Percentiles rank a stretch among this genome's conserved stretches.
These are phyloP conservation scores for Boletus tomentosulus DNA, from an alignment of 768 basidiomycete species.

Conservation along the genomic window DNA sequence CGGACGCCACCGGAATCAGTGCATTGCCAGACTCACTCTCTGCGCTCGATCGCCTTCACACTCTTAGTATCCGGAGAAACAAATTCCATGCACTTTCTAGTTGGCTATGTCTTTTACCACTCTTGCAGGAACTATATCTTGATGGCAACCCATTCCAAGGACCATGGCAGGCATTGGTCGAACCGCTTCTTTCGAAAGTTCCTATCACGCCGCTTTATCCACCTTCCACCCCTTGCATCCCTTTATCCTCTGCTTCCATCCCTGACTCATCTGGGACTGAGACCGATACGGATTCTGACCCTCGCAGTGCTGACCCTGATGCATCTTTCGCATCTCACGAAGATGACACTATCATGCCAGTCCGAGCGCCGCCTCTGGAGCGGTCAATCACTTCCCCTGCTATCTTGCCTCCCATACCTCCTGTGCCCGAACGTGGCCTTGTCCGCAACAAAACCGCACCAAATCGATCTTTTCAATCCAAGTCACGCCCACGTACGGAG, in stretches of 20 bases:
- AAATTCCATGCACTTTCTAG: constrained; percentile 85
- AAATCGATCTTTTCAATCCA: constrained; percentile 47
- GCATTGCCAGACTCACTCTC: constrained; percentile 73
- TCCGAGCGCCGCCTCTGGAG: constrained; percentile 50
- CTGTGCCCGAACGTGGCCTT: constrained; percentile 41
- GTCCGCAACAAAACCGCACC: constrained; percentile 74
- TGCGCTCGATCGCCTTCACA: constrained; percentile 77
- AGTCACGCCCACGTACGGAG: constrained; percentile 36
- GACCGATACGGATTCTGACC: constrained; percentile 52
- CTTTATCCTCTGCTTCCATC: constrained; percentile 45
- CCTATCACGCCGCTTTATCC: constrained; percentile 61
- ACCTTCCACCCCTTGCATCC: constrained; percentile 59
- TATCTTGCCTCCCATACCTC: constrained; percentile 23
- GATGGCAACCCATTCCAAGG: constrained; percentile 96
- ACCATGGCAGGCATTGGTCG: constrained; percentile 86
- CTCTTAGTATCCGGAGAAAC: constrained; percentile 85
- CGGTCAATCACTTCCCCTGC: constrained; percentile 51
- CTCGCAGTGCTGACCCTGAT: constrained; percentile 38
- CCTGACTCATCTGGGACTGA: constrained; percentile 45
- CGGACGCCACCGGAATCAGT: constrained; percentile 83
- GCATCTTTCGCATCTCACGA: constrained; percentile 35
- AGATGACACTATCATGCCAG: constrained; percentile 72
- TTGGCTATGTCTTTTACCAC: constrained; percentile 88
- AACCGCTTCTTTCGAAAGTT: constrained; percentile 68
- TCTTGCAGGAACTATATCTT: constrained; percentile 83